These are phyloP conservation scores for Komagataea norvegica DNA, from an alignment of 1,139 yeast genomes.

Conservation along the genomic window DNA sequence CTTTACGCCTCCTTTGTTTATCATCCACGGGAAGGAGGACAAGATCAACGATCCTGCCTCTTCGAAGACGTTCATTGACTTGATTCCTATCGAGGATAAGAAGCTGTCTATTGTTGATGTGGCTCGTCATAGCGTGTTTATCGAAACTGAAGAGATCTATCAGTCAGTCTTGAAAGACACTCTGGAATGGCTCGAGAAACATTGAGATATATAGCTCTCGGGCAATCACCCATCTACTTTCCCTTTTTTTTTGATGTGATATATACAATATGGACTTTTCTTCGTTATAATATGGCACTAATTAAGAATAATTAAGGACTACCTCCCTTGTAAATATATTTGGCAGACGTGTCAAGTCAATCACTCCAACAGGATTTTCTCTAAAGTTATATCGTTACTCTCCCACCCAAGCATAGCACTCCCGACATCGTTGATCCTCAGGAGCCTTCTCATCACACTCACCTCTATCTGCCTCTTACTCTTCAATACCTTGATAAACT, in stretches of 20 bases:
- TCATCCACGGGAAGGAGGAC: slow-evolving; percentile 53
- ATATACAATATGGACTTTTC: too few relatives aligned
- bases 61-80: slow-evolving; percentile 42
- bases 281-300: too few relatives aligned
- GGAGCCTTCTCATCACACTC: slow-evolving; percentile 12
- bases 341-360: too few relatives aligned
- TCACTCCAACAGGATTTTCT: background rate
- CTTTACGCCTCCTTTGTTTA: slow-evolving; percentile 44
- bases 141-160: slow-evolving; percentile 41
- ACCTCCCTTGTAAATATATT: too few relatives aligned
- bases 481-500: slow-evolving; percentile 7
- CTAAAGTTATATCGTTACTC: slow-evolving; percentile 10
- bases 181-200: slow-evolving; percentile 12
- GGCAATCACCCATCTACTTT: background rate
- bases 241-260: background rate
- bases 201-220: slow-evolving; percentile 7
- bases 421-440: slow-evolving; percentile 10
- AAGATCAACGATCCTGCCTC: slow-evolving; percentile 51
- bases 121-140: slow-evolving; percentile 43
- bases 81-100: slow-evolving; percentile 33
- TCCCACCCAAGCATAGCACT: slow-evolving; percentile 16
- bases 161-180: slow-evolving; percentile 14
- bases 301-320: too few relatives aligned
- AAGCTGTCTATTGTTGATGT: slow-evolving; percentile 22
- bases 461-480: slow-evolving; percentile 5